Evolutionary conservation across 495 filamentous ascomycete genomes (phyloP).

Genomic region (Staphylotrichum longicolle): DNA sequence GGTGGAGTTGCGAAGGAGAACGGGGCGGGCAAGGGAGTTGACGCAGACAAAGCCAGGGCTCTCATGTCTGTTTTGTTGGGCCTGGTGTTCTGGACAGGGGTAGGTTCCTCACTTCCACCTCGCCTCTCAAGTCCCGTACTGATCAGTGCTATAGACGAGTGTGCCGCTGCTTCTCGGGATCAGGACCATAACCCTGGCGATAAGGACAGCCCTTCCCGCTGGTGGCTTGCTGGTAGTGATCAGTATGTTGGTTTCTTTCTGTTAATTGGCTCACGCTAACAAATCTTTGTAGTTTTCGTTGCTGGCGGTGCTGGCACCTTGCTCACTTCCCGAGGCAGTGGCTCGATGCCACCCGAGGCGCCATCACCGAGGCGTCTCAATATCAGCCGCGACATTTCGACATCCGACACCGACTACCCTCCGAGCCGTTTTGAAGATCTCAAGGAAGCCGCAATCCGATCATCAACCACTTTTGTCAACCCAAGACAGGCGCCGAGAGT

Average conservation of each 20-base stretch:
- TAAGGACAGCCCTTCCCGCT: slow-evolving; percentile 50
- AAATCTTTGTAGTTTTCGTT: slow-evolving; percentile 26
- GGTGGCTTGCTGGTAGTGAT: slow-evolving; percentile 49
- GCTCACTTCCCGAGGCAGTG: slow-evolving; percentile 15
- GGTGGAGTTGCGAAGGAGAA: slow-evolving; percentile 26
- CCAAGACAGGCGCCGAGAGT: slow-evolving; percentile 31
- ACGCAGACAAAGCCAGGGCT: slow-evolving; percentile 33
- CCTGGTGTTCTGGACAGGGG: slow-evolving; percentile 49
- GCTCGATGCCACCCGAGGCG: slow-evolving; percentile 33
- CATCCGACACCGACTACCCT: slow-evolving; percentile 45
- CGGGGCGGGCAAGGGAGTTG: slow-evolving; percentile 20
- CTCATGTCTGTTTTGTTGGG: slow-evolving; percentile 44
- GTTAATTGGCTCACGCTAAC: slow-evolving; percentile 9
- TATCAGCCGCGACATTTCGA: slow-evolving; percentile 42
- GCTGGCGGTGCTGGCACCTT: slow-evolving; percentile 30
- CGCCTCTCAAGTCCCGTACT: slow-evolving; percentile 19
- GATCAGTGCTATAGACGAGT: slow-evolving; percentile 41
- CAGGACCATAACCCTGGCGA: slow-evolving; percentile 37
- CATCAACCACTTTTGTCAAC: slow-evolving; percentile 40
- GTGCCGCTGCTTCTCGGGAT: slow-evolving; percentile 50
- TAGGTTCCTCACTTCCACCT: slow-evolving; percentile 27
- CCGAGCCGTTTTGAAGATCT: slow-evolving; percentile 48
- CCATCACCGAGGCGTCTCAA: slow-evolving; percentile 32
- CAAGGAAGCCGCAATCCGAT: slow-evolving; percentile 40
- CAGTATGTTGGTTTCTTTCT: slow-evolving; percentile 33